phyloP scores from a whole-genome alignment of 106 monocot genomes.

The Ottelia alismoides region DNA sequence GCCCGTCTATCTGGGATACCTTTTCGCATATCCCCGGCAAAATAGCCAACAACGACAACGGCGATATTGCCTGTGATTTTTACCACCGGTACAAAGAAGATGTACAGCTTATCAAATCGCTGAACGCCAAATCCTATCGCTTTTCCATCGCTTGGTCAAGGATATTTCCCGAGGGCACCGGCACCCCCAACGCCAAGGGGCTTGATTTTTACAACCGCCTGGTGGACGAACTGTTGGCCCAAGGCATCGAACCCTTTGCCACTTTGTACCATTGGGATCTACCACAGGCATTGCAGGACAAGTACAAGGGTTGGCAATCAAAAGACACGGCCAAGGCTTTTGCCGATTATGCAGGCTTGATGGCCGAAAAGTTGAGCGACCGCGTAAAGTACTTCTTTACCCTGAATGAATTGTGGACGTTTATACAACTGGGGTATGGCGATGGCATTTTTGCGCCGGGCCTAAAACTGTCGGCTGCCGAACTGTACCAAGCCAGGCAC shows the following conservation, averaged over 20 bases:
- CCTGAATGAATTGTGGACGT: not conserved
- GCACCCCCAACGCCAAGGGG: not conserved
- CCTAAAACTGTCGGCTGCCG: not conserved
- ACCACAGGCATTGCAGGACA: not conserved
- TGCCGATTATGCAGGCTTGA: not conserved
- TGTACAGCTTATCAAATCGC: too few species aligned
- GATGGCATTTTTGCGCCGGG: not conserved
- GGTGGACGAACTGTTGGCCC: not conserved
- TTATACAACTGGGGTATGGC: not conserved
- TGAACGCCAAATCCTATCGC: too few species aligned
- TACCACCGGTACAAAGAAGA: too few species aligned
- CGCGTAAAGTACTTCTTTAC: not conserved
- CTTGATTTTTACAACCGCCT: not conserved
- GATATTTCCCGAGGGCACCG: not conserved
- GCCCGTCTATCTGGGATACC: too few species aligned
- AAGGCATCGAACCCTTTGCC: not conserved
- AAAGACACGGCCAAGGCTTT: not conserved
- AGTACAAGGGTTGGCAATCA: not conserved
- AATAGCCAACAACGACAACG: too few species aligned
- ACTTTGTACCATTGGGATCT: not conserved
- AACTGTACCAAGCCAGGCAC: not conserved
- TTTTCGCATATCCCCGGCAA: too few species aligned
- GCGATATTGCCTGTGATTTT: too few species aligned
- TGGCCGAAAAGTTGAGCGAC: not conserved
- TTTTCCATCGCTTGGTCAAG: too few species aligned